Evolutionary conservation across 225 moss, liverwort and hornwort species (phyloP), one percentile per base, ranked within the genome.

Genomic region (Asterella californica): DNA sequence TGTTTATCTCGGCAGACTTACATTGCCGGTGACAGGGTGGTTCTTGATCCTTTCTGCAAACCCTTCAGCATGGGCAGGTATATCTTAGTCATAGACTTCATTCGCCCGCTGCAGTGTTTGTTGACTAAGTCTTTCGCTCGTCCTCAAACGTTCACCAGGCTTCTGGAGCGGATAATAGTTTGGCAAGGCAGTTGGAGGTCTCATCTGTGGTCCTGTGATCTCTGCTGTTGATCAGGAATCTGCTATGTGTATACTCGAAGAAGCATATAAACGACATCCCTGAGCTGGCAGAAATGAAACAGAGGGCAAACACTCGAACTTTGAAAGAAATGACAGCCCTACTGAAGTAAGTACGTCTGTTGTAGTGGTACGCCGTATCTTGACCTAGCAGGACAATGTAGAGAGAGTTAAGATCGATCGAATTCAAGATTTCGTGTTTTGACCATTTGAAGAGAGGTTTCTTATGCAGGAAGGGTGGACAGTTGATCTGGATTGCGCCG

Each of bases 61-160:
- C 97, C 95, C 50, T 99, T 99, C 90, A 99, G 97, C 84, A 99
- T 99, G 97, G 97, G 95, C 88, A 93, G 94, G 97, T 87, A 81
- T 73, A 71, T 53, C 37, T 42, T 7, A 2, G 42, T 42, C 42
- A 3, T 42, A 7, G 3, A 42, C 42, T 42, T 42, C 33, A 29
- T 57, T 63, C 30, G 2, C n/a, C 60, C 36, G 7, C 42, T 42
- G 42, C 42, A 42, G 7, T 42, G 4, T 42, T 7, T 42, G 42
- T 42, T 42, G 42, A 42, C 42, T 42, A 7, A n/a, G 3, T 42
- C 42, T 42, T 42, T 42, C 42, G 4, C 42, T 42, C 7, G 42
- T 3, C 7, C 42, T 42, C 7, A 42, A 10, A 14, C 52, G 52
- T 52, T 52, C 52, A 52, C 17, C 52, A 52, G 52, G 42, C 4